Evolutionary conservation across 192 early-diverging fungal species (phyloP).

Genomic region (Podila epicladia): DNA sequence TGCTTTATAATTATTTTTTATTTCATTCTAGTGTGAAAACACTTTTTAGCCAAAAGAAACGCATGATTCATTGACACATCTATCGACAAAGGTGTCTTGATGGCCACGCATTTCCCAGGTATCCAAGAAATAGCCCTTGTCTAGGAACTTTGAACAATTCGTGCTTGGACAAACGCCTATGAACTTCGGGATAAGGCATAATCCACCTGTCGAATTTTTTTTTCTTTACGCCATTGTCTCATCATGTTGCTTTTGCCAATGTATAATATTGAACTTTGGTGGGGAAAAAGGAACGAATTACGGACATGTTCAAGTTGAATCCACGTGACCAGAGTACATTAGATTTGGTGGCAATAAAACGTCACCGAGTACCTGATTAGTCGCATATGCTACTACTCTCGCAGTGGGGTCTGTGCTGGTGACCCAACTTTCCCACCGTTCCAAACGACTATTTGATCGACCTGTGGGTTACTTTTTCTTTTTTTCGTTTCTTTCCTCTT

Average conservation of each 20-base stretch:
- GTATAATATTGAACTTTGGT: no score
- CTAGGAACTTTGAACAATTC: constrained; percentile 99
- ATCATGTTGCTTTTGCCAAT: no score
- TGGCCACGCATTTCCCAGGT: constrained; percentile 98
- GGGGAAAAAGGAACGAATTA: no score
- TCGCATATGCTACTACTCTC: background rate
- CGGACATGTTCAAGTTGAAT: no score
- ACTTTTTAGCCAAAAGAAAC: background rate
- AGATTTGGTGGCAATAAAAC: background rate
- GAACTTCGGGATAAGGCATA: no score
- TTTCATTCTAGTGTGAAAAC: background rate
- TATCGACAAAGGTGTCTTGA: constrained; percentile 93
- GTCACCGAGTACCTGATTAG: background rate
- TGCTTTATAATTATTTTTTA: no score
- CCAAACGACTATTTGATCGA: constrained; percentile 1
- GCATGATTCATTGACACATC: no score
- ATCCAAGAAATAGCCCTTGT: constrained; percentile 86
- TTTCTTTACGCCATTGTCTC: no score
- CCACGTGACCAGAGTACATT: background rate
- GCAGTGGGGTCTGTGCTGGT: no score
- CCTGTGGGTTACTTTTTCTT: background rate
- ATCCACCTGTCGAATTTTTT: no score
- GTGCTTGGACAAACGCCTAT: constrained; percentile 90
- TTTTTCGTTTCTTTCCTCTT: constrained; percentile 7
- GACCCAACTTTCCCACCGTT: no score